Base-by-base conservation (phyloP, 176 grass and related monocot species). In the Pontederia paniculata region DNA sequence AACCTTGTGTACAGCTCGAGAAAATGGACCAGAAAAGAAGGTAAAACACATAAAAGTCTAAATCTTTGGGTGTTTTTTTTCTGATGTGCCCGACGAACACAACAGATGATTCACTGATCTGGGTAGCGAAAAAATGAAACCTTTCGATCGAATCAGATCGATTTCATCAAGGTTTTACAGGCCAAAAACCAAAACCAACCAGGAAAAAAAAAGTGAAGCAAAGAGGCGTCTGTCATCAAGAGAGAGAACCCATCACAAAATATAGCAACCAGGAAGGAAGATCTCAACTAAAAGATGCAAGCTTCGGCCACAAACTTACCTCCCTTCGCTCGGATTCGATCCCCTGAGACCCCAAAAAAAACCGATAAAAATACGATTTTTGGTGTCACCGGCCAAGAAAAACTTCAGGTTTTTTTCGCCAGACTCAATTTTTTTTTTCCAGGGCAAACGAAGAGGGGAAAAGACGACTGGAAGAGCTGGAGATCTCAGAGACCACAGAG, bases 241-340 rank as follows among this genome's bases (percentile, higher is more conserved):
- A 47, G 12, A 48, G 9, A 48, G 5, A 48, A 46, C 44, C 13
- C 15, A 12, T 5, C 10, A 19, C 41, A 63, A 16, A 62, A 48
- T 47, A 19, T 45, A 2, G 47, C 13, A 42, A 42, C 60, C 9
- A 10, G 23, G 21, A 48, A 63, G 19, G 22, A 47, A 48, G 60
- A 63, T 63, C n/a, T 44, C 43, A 63, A 17, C 44, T 48, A 18
- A 48, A 63, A 63, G 60, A 22, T 23, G 14, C 43, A 63, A 63
- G 22, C 60, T 63, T 63, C 47, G 12, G 44, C 17, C 59, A 46
- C 43, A 23, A 47, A 63, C 12, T 23, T 44, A 21, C 10, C 19
- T 48, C 59, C 23, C 47, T 44, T 45, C 42, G 18, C 23, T 17
- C 60, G 44, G 12, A 63, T 47, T 63, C 9, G 44, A 5, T 19